phyloP scores from a whole-genome alignment of 2,329 filamentous ascomycete genomes.

The Aspergillus carbonarius region DNA sequence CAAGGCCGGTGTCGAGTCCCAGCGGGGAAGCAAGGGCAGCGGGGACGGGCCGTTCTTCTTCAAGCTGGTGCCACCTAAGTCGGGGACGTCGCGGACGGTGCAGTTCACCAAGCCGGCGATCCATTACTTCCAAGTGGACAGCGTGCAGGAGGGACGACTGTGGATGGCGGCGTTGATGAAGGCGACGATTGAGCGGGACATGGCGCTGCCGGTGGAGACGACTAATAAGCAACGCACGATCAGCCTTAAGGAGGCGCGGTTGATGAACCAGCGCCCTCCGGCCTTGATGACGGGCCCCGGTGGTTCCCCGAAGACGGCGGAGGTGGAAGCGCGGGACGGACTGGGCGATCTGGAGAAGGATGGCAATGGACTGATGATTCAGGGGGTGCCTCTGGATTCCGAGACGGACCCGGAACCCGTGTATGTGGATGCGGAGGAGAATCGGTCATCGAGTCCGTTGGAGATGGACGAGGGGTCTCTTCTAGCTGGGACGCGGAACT shows the following conservation, averaged over 20 bases:
- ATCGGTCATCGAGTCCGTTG: conserved; percentile 21
- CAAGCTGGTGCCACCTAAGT: conserved; percentile 89
- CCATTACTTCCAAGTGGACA: conserved; percentile 96
- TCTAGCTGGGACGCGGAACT: conserved; percentile 29
- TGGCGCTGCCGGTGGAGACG: conserved; percentile 73
- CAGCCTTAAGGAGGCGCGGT: conserved; percentile 80
- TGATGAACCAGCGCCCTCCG: conserved; percentile 85
- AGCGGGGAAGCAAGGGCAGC: conserved; percentile 33
- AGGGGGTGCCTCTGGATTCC: conserved; percentile 33
- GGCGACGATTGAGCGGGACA: conserved; percentile 92
- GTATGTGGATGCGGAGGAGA: conserved; percentile 11
- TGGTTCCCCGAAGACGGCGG: conserved; percentile 28
- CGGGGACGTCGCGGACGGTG: conserved; percentile 82
- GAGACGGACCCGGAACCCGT: conserved; percentile 20
- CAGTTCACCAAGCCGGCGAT: conserved; percentile 97
- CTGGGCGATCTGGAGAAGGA: conserved; percentile 22
- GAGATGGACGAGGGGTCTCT: conserved; percentile 27
- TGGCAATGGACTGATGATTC: conserved; percentile 34
- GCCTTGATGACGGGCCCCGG: conserved; percentile 66
- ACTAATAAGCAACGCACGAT: conserved; percentile 98
- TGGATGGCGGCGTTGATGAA: conserved; percentile 99
- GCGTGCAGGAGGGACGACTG: conserved; percentile 77
- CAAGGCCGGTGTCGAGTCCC: conserved; percentile 30
- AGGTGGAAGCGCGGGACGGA: not conserved
- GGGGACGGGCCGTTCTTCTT: conserved; percentile 88